These are phyloP conservation scores for Citrullus colocynthis DNA, from an alignment of 306 rosid species.

Conservation along the genomic window DNA sequence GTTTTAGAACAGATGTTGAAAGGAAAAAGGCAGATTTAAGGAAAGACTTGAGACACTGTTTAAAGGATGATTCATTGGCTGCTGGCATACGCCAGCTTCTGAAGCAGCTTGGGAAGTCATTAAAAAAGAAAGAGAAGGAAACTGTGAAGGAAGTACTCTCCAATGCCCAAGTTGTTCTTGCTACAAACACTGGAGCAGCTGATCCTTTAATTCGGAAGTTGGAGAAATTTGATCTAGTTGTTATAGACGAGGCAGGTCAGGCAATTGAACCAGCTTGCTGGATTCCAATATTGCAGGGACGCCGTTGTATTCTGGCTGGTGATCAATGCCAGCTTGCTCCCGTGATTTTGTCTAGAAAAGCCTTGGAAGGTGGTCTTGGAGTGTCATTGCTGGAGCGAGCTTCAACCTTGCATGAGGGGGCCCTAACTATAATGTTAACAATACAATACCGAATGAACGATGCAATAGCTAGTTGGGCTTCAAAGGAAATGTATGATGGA, in stretches of 20 bases:
- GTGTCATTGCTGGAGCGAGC: conserved; percentile 65
- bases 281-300: conserved; percentile 67
- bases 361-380: conserved; percentile 76
- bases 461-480: conserved; percentile 81
- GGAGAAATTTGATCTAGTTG: conserved; percentile 58
- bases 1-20: conserved; percentile 47
- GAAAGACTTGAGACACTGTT: conserved; percentile 61
- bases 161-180: conserved; percentile 67
- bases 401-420: conserved; percentile 52
- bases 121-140: conserved; percentile 72
- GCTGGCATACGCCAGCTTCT: conserved; percentile 84
- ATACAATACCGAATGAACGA: conserved; percentile 69
- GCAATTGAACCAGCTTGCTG: conserved; percentile 89
- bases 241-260: conserved; percentile 78
- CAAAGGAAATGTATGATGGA: conserved; percentile 83
- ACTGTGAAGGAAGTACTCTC: conserved; percentile 54
- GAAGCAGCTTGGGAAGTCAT: conserved; percentile 52
- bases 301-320: conserved; percentile 77
- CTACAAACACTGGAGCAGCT: conserved; percentile 81
- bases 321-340: conserved; percentile 87
- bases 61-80: conserved; percentile 68
- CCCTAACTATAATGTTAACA: conserved; percentile 47
- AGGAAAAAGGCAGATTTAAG: conserved; percentile 76
- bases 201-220: conserved; percentile 58
- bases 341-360: conserved; percentile 66